phyloP scores from a whole-genome alignment of 2,329 filamentous ascomycete species.

The Neurospora sp. region DNA sequence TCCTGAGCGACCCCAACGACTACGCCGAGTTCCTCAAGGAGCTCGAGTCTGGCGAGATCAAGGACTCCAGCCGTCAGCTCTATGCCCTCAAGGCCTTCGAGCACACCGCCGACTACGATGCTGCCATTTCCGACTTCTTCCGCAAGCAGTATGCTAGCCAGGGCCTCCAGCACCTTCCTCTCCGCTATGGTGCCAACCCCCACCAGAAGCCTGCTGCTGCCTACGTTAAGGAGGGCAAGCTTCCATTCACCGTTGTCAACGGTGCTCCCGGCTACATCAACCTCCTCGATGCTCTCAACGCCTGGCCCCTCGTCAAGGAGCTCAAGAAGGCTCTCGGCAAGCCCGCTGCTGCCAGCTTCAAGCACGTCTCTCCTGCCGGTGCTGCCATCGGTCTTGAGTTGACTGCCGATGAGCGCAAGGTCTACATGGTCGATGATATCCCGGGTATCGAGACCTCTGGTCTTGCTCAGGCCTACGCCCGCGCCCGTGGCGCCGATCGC shows the following conservation, averaged over 20 bases:
- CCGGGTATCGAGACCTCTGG: slow-evolving; percentile 74
- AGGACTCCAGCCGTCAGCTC: slow-evolving; percentile 71
- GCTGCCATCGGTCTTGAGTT: slow-evolving; percentile 88
- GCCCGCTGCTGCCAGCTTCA: slow-evolving; percentile 94
- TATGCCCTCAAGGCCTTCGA: slow-evolving; percentile 98
- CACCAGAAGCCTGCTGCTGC: slow-evolving; percentile 96
- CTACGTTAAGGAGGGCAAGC: slow-evolving; percentile 57
- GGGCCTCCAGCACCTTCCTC: slow-evolving; percentile 69
- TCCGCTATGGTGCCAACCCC: slow-evolving; percentile 94
- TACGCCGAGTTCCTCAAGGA: slow-evolving; percentile 91
- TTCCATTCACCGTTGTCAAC: slow-evolving; percentile 91
- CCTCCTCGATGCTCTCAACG: slow-evolving; percentile 89
- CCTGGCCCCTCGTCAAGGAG: slow-evolving; percentile 95
- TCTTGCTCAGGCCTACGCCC: slow-evolving; percentile 89
- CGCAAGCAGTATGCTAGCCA: slow-evolving; percentile 89
- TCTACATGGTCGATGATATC: slow-evolving; percentile 98
- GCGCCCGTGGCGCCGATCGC: slow-evolving; percentile 88
- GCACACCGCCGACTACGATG: slow-evolving; percentile 95
- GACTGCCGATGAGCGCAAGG: slow-evolving; percentile 80
- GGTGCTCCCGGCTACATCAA: slow-evolving; percentile 96
- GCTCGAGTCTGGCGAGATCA: slow-evolving; percentile 77
- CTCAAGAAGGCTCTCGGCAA: slow-evolving; percentile 78
- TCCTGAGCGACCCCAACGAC: slow-evolving; percentile 87
- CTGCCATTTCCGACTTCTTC: slow-evolving; percentile 93
- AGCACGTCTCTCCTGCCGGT: slow-evolving; percentile 95